phyloP scores from a whole-genome alignment of 164 flowering plant species.

The Santalum album region DNA sequence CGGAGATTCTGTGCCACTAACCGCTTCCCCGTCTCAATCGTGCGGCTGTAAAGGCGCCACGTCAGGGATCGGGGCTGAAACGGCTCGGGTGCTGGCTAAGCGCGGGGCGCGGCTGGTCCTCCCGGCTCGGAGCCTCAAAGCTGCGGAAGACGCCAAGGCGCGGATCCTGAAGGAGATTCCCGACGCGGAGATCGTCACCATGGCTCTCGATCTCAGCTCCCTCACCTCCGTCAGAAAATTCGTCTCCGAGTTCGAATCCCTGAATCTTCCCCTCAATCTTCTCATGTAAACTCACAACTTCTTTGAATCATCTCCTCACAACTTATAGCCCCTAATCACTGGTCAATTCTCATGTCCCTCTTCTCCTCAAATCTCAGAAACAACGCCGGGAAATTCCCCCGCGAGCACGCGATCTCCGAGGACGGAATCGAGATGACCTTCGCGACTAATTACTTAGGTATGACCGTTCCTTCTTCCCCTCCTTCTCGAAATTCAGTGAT shows the following conservation, averaged over 20 bases:
- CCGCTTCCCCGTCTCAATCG: no score
- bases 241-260: constrained; percentile 44
- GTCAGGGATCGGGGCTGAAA: constrained; percentile 96
- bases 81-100: constrained; percentile 84
- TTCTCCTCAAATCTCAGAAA: constrained; percentile 35
- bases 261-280: constrained; percentile 54
- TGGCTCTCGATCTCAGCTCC: constrained; percentile 90
- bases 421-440: constrained; percentile 98
- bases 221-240: constrained; percentile 59
- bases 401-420: constrained; percentile 62
- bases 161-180: constrained; percentile 67
- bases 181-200: constrained; percentile 47
- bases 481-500: no score
- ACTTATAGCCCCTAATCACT: no score
- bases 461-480: no score
- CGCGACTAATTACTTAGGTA: constrained; percentile 90
- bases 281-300: constrained; percentile 77
- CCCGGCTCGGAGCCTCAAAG: constrained; percentile 72
- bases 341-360: no score
- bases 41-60: constrained; percentile 66
- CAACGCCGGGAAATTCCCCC: constrained; percentile 87
- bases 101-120: constrained; percentile 71
- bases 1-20: no score
- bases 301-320: constrained; percentile 3
- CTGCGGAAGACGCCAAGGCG: constrained; percentile 71